A percentile compares a stretch with the other conserved stretches of the same genome.
Evolutionary conservation across 768 basidiomycete genomes (phyloP).

Genomic region (Krasilnikovozyma curviuscula): DNA sequence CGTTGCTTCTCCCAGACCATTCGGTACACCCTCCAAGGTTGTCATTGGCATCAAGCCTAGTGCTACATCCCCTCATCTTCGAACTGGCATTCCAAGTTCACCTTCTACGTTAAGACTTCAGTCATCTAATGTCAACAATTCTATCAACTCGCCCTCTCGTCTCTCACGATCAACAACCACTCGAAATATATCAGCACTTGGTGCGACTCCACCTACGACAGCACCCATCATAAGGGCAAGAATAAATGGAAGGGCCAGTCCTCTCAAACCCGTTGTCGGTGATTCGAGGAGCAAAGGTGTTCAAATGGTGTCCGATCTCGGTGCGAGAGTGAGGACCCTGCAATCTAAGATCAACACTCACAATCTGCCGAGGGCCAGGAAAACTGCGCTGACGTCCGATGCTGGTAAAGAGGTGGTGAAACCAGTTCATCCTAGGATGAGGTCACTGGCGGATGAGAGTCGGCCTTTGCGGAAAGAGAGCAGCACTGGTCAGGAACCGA

Average conservation of each 20-base stretch:
- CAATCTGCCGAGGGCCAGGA: not conserved
- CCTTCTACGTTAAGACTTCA: not conserved
- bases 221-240: slow-evolving; percentile 21
- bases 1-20: not conserved
- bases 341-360: slow-evolving; percentile 71
- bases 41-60: not conserved
- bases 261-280: slow-evolving; percentile 24
- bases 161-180: slow-evolving; percentile 21
- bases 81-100: not conserved
- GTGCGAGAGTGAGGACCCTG: slow-evolving; percentile 57
- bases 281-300: slow-evolving; percentile 57
- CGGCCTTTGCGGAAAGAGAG: not conserved
- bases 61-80: not conserved
- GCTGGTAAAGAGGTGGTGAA: not conserved
- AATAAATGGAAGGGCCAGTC: slow-evolving; percentile 24
- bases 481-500: not conserved
- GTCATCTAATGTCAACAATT: too few relatives aligned
- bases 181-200: slow-evolving; percentile 37
- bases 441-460: not conserved
- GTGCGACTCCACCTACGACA: slow-evolving; percentile 31
- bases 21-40: not conserved
- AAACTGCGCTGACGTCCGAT: not conserved
- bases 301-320: slow-evolving; percentile 84
- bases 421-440: slow-evolving; percentile 1
- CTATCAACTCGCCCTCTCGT: not conserved